These are phyloP conservation scores for Linum lewisii DNA, from an alignment of 345 rosid species.

Conservation along the genomic window DNA sequence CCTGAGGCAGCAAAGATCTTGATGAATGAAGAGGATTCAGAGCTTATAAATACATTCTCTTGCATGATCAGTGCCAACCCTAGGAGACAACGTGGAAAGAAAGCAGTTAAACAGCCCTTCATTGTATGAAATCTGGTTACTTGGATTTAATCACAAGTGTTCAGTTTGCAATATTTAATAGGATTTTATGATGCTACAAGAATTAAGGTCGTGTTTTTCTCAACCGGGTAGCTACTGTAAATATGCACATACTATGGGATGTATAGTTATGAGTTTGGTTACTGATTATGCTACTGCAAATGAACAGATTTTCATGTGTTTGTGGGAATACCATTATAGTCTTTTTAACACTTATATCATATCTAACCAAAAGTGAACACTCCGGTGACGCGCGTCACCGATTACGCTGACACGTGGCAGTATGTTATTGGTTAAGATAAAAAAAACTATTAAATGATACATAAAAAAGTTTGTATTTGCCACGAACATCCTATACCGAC, in stretches of 20 bases:
- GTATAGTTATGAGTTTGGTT: background rate
- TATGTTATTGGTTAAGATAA: too few relatives aligned
- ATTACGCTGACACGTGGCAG: too few relatives aligned
- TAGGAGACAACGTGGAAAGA: slow-evolving; percentile 26
- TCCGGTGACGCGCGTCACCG: too few relatives aligned
- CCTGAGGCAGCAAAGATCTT: slow-evolving; percentile 3
- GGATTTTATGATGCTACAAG: background rate
- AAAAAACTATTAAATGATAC: too few relatives aligned
- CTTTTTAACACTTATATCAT: too few relatives aligned
- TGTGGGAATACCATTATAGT: too few relatives aligned
- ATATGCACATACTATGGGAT: background rate
- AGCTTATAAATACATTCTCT: slow-evolving; percentile 3
- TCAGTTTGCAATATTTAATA: background rate
- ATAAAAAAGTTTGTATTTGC: too few relatives aligned
- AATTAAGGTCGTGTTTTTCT: background rate
- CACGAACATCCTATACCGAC: too few relatives aligned
- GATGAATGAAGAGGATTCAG: slow-evolving; percentile 7
- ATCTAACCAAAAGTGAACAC: too few relatives aligned
- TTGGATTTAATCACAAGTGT: background rate
- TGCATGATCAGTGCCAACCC: slow-evolving; percentile 8
- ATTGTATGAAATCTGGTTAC: slow-evolving; percentile 27
- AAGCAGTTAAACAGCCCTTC: slow-evolving; percentile 39
- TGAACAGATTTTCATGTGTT: background rate
- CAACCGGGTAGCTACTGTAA: background rate
- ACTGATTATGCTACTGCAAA: background rate